These are phyloP conservation scores for Pyrenochaeta sp. DNA, from an alignment of 2,329 filamentous ascomycete genomes.

Conservation along the genomic window DNA sequence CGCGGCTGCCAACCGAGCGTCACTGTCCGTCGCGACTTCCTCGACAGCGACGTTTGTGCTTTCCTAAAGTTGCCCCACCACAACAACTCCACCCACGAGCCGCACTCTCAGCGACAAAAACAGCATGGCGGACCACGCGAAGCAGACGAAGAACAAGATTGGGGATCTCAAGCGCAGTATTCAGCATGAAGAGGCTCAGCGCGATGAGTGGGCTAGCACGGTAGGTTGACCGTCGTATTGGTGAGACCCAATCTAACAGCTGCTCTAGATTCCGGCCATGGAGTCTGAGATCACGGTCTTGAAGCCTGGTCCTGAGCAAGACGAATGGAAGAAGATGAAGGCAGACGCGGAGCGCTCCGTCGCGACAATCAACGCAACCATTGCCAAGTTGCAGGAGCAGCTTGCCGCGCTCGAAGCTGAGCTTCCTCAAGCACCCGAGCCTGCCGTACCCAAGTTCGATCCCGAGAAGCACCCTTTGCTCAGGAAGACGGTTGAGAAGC, in stretches of 20 bases:
- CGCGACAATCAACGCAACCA: constrained; percentile 77
- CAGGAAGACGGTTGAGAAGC: constrained; percentile 58
- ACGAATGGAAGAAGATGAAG: constrained; percentile 68
- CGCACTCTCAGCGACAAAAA: constrained; percentile 2
- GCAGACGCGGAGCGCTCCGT: constrained; percentile 85
- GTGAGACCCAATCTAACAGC: constrained; percentile 4
- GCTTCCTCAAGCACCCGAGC: constrained; percentile 52
- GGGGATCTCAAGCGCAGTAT: constrained; percentile 6
- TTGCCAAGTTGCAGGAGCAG: constrained; percentile 71
- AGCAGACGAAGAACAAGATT: constrained; percentile 35
- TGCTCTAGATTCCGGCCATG: constrained; percentile 7
- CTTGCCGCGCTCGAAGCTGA: constrained; percentile 65
- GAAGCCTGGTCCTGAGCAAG: constrained; percentile 69
- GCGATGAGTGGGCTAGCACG: constrained; percentile 26
- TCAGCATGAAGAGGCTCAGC: constrained; percentile 21
- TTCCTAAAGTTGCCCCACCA: neutral
- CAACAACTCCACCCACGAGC: constrained; percentile 6
- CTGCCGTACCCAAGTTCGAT: constrained; percentile 70
- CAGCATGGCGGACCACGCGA: constrained; percentile 37
- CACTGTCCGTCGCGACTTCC: constrained; percentile 19
- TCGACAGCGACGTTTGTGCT: constrained; percentile 8
- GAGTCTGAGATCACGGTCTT: constrained; percentile 61
- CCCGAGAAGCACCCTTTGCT: constrained; percentile 81
- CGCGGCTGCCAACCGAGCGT: constrained; percentile 19
- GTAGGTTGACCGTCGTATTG: constrained; percentile 2